Conservation (phyloP, 2,329 filamentous ascomycete species). For the Calonectria crousiana region DNA sequence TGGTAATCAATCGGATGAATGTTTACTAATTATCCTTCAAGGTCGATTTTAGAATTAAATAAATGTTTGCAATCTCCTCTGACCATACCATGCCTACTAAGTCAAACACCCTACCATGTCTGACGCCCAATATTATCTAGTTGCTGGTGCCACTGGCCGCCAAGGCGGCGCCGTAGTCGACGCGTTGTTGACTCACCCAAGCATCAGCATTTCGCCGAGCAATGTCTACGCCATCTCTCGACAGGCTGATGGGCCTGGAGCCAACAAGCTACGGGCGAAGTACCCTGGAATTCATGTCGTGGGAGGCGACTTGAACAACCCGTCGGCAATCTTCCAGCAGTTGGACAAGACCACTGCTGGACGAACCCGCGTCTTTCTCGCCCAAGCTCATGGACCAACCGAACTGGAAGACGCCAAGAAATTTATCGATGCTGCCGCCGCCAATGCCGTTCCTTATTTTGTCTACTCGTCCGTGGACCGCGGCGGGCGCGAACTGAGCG, state of each 20-base stretch:
- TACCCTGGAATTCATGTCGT: conserved; percentile 63
- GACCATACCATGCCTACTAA: neutral
- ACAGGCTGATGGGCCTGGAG: conserved; percentile 54
- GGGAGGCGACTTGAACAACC: conserved; percentile 65
- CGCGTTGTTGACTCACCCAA: conserved; percentile 39
- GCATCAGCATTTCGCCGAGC: conserved; percentile 57
- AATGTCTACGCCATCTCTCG: conserved; percentile 64
- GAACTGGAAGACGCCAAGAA: conserved; percentile 63
- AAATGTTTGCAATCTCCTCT: neutral
- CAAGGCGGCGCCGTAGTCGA: conserved; percentile 46
- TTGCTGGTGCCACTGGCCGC: conserved; percentile 47
- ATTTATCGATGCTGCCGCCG: conserved; percentile 63
- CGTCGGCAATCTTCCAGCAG: conserved; percentile 58
- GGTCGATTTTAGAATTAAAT: neutral
- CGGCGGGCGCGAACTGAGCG: conserved; percentile 69
- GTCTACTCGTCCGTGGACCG: conserved; percentile 75
- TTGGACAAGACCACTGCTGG: conserved; percentile 26
- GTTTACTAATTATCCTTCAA: neutral
- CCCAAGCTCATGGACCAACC: conserved; percentile 48
- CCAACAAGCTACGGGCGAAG: conserved; percentile 48
- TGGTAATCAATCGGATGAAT: neutral
- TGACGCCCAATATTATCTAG: conserved; percentile 31
- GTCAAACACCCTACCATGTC: conserved; percentile 13
- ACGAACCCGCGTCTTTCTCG: conserved; percentile 37
- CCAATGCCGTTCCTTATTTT: conserved; percentile 65